Conservation (phyloP, 2,329 filamentous ascomycete genomes). For the Hypoxylon sp. region DNA sequence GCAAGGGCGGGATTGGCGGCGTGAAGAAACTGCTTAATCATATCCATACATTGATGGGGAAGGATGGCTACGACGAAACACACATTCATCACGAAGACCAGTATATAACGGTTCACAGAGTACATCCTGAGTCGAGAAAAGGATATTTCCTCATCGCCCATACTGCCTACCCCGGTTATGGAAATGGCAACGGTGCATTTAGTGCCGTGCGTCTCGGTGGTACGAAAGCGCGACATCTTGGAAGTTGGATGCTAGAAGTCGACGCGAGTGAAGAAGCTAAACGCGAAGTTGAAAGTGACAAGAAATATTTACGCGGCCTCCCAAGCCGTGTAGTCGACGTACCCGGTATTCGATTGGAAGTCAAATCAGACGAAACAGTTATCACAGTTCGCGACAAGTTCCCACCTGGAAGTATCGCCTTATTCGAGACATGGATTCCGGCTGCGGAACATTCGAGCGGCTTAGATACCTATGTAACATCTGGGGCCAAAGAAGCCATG, state of each 20-base stretch:
- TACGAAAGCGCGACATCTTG: conserved; percentile 86
- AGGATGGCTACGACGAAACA: conserved; percentile 93
- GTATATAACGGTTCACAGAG: conserved; percentile 95
- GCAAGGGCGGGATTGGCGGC: conserved; percentile 87
- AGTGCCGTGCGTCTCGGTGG: conserved; percentile 83
- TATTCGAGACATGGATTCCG: conserved; percentile 97
- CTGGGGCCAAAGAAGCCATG: conserved; percentile 84
- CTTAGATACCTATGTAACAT: conserved; percentile 87
- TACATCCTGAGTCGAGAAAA: conserved; percentile 91
- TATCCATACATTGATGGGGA: conserved; percentile 95
- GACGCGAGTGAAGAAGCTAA: conserved; percentile 80
- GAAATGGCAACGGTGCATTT: conserved; percentile 84
- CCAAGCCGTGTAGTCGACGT: conserved; percentile 84
- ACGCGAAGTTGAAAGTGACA: conserved; percentile 74
- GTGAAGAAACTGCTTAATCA: conserved; percentile 95
- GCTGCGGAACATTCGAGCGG: conserved; percentile 85
- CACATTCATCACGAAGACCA: conserved; percentile 97
- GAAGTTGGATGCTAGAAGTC: conserved; percentile 93
- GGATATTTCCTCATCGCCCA: conserved; percentile 97
- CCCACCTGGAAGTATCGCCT: conserved; percentile 91
- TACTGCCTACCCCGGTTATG: conserved; percentile 93
- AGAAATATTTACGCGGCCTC: conserved; percentile 81
- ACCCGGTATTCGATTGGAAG: conserved; percentile 78
- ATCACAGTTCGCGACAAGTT: conserved; percentile 87
- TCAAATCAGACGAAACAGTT: conserved; percentile 78